Percentiles rank a stretch among this genome's conserved stretches.
Evolutionary conservation across 2,329 filamentous ascomycete species (phyloP).

Genomic region (Colletotrichum liriopes): DNA sequence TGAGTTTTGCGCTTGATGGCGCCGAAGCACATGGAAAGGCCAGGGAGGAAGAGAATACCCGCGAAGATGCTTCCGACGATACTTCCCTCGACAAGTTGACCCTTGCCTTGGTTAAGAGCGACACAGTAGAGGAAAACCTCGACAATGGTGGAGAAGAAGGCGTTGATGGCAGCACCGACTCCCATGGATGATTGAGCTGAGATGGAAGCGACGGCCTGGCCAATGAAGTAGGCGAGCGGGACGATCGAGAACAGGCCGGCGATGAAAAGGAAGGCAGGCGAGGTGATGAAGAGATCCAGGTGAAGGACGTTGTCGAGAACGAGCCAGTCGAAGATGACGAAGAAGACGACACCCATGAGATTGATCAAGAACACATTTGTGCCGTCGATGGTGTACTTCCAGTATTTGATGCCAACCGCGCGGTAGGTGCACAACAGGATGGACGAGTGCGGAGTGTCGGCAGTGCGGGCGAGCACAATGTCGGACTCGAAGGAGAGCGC

Average conservation of each 20-base stretch:
- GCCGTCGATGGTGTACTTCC: slow-evolving; percentile 99
- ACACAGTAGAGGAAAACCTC: slow-evolving; percentile 99
- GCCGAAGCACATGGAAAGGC: slow-evolving; percentile 98
- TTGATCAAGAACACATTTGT: slow-evolving; percentile 99
- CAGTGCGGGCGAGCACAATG: slow-evolving; percentile 79
- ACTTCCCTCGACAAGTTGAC: slow-evolving; percentile 93
- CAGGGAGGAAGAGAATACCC: slow-evolving; percentile 93
- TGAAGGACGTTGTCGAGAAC: slow-evolving; percentile 80
- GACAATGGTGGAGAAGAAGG: slow-evolving; percentile 97
- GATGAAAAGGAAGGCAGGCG: slow-evolving; percentile 88
- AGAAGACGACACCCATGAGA: slow-evolving; percentile 91
- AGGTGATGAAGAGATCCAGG: slow-evolving; percentile 81
- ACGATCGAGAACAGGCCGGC: slow-evolving; percentile 93
- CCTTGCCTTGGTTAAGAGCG: slow-evolving; percentile 92
- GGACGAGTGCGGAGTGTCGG: slow-evolving; percentile 82
- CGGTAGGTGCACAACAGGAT: slow-evolving; percentile 97
- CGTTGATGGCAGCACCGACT: slow-evolving; percentile 95
- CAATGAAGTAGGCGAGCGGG: slow-evolving; percentile 97
- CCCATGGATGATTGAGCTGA: slow-evolving; percentile 99
- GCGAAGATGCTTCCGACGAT: slow-evolving; percentile 99
- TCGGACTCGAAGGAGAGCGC: slow-evolving; percentile 95
- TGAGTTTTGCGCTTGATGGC: slow-evolving; percentile 98
- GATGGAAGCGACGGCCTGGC: slow-evolving; percentile 97
- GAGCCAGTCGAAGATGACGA: slow-evolving; percentile 94
- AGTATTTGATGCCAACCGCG: slow-evolving; percentile 94